Evolutionary conservation across 345 rosid species (phyloP), one percentile per base, ranked within the genome.

Genomic region (Pugionium dolabratum): DNA sequence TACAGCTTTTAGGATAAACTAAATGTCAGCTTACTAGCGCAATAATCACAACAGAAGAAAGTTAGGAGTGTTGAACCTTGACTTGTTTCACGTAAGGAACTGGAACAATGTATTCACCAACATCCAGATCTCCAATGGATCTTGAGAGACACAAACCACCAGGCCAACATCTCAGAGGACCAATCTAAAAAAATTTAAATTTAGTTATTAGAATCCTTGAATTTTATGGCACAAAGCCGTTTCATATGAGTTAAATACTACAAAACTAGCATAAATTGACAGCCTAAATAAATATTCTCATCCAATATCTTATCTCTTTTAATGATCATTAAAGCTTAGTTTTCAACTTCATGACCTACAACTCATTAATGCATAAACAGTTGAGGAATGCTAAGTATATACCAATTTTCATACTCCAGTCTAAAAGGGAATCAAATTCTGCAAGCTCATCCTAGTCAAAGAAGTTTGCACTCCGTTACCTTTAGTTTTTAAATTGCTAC

Each of bases 121-220:
- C 93, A 79, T 95, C 99, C 75, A 85, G 66, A 75, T 95, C 99
- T 51, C 99, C 99, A 49, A 95, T 91, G 36, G 99, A 95, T 80
- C 99, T 84, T 48, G 99, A 95, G 69, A 95, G 97, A 79, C 99
- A 95, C 69, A 95, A 75, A 67, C 99, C 99, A 70, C 99, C 99
- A 39, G 99, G 99, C 99, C 99, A 95, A 84, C 99, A 95, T 80
- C 99, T 82, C 77, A 95, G 69, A 10, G 99, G 99, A 64, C 97
- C 99, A 82, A 95, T 86, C 99, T 95, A 75, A 52, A 79, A 68
- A 29, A 73, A 37, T 9, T 66, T n/a, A 62, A 33, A 26, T 52
- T 56, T 27, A 34, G 33, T 54, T 62, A 55, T 80, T 53, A 79
- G 40, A 78, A 53, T 26, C 31, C 29, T 52, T 52, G 1, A 45